Conservation (phyloP, 2,329 filamentous ascomycete species). For the Monosporascus ibericus region DNA sequence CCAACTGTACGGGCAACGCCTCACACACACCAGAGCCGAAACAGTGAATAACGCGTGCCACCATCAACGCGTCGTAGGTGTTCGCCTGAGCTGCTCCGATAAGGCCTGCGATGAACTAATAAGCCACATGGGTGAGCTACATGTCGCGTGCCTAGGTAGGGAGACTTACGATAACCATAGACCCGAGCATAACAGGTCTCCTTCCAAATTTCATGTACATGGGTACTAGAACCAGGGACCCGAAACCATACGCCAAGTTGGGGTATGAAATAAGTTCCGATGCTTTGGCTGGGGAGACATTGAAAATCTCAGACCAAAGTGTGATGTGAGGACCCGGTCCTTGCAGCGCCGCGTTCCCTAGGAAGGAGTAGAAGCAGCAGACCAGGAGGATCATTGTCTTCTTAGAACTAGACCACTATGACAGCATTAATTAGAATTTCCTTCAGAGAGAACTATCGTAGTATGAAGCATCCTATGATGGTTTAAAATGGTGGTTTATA, state of each 20-base stretch:
- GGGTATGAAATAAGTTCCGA: slow-evolving; percentile 54
- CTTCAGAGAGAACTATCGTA: too few species aligned
- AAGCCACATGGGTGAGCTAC: not conserved
- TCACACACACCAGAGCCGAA: slow-evolving; percentile 39
- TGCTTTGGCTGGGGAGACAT: slow-evolving; percentile 42
- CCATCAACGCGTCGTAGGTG: slow-evolving; percentile 32
- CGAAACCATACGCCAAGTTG: slow-evolving; percentile 55
- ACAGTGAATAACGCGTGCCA: slow-evolving; percentile 30
- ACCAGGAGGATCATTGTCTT: slow-evolving; percentile 51
- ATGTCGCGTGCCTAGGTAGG: too few species aligned
- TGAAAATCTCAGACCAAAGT: slow-evolving; percentile 46
- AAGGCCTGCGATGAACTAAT: slow-evolving; percentile 33
- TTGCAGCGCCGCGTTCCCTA: slow-evolving; percentile 50
- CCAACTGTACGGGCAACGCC: slow-evolving; percentile 38
- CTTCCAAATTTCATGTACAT: slow-evolving; percentile 46
- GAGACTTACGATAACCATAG: slow-evolving; percentile 28
- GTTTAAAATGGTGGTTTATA: not conserved
- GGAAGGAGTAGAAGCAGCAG: slow-evolving; percentile 50
- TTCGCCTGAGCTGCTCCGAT: slow-evolving; percentile 31
- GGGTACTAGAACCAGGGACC: slow-evolving; percentile 49
- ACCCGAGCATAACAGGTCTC: slow-evolving; percentile 36
- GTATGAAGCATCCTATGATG: too few species aligned
- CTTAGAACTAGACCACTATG: slow-evolving; percentile 47
- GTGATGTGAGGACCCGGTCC: slow-evolving; percentile 54
- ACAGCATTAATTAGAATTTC: not conserved